phyloP scores from a whole-genome alignment of 2,329 filamentous ascomycete species.

The Pestalotiopsis sp. region DNA sequence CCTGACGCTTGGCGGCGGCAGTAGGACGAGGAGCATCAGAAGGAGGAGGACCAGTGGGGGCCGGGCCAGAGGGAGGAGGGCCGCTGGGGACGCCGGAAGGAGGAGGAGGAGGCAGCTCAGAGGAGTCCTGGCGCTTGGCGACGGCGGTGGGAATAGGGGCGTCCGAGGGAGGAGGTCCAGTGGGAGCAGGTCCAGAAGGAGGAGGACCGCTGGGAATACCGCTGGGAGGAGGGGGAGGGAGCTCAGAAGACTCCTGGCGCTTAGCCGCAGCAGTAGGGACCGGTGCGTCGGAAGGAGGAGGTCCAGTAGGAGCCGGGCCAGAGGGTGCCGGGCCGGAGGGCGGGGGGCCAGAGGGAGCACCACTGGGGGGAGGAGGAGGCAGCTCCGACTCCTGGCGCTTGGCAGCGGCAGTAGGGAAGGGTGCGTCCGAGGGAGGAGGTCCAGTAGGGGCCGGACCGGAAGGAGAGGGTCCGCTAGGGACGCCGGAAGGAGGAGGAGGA shows the following conservation, averaged over 20 bases:
- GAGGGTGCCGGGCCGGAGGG: background rate
- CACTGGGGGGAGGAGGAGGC: background rate
- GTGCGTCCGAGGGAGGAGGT: background rate
- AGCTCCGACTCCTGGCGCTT: background rate
- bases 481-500: background rate
- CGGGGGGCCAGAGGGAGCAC: background rate
- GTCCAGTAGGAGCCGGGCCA: background rate
- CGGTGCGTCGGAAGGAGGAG: background rate
- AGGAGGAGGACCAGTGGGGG: background rate
- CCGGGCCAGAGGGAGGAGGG: background rate
- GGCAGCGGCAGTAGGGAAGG: background rate
- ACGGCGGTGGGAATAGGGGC: background rate
- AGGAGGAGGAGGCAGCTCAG: background rate
- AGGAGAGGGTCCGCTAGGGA: background rate
- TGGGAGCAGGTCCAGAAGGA: background rate
- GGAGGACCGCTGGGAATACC: background rate
- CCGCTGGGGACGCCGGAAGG: background rate
- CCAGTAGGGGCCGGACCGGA: background rate
- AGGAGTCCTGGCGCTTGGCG: background rate
- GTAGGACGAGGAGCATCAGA: background rate
- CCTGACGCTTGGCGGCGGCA: background rate
- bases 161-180: background rate
- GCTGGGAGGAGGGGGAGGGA: background rate
- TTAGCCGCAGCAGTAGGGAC: background rate
- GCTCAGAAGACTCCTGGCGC: background rate